Evolutionary conservation across 306 rosid genomes (phyloP).

Genomic region (Abrus precatorius): DNA sequence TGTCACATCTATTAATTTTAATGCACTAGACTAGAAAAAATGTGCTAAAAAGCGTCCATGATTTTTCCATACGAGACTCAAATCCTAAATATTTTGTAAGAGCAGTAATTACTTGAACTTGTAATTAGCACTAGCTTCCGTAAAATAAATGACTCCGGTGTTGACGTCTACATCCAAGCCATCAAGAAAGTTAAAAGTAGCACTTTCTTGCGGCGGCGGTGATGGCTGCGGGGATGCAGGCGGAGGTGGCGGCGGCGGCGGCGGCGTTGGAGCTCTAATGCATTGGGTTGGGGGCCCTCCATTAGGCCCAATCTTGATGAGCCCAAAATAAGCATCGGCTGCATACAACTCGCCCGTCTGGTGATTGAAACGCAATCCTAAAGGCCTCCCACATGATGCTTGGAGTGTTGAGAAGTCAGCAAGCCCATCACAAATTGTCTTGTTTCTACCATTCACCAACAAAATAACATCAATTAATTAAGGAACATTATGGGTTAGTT

Average conservation of each 20-base stretch:
- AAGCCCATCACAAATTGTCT: conserved; percentile 59
- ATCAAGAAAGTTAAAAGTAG: conserved; percentile 23
- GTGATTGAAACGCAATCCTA: conserved; percentile 57
- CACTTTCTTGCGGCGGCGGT: not conserved
- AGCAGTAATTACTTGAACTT: conserved; percentile 45
- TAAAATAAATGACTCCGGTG: conserved; percentile 60
- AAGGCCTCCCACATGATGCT: conserved; percentile 66
- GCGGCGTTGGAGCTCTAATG: not conserved
- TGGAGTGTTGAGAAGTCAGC: conserved; percentile 52
- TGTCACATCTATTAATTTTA: not conserved
- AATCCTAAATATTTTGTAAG: too few relatives aligned
- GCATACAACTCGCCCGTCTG: conserved; percentile 46
- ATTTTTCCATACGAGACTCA: too few relatives aligned
- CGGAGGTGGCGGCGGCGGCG: too few relatives aligned
- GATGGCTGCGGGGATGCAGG: too few relatives aligned
- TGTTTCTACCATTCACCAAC: conserved; percentile 46
- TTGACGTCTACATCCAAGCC: conserved; percentile 55
- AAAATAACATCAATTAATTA: not conserved
- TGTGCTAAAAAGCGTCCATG: too few relatives aligned
- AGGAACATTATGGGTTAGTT: not conserved
- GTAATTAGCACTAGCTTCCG: conserved; percentile 51
- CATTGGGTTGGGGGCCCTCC: conserved; percentile 50
- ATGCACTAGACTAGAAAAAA: too few relatives aligned
- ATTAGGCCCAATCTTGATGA: conserved; percentile 41
- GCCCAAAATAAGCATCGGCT: conserved; percentile 62